Evolutionary conservation across 345 rosid species (phyloP).

Genomic region (Populus pruinosa): DNA sequence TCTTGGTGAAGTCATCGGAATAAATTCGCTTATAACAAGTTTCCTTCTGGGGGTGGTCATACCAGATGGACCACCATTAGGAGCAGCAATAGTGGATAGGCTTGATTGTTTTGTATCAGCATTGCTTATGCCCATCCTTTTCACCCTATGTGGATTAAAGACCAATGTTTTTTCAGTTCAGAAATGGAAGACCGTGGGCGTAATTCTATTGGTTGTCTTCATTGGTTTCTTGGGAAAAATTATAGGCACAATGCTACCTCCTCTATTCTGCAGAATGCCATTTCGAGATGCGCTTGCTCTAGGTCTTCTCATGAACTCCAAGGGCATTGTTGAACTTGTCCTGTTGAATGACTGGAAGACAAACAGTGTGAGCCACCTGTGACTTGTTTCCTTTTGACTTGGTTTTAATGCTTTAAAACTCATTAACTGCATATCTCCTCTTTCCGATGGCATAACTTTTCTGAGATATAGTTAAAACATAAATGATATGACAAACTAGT

Average conservation of each 20-base stretch:
- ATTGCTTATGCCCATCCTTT: slow-evolving; percentile 32
- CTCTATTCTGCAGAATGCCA: slow-evolving; percentile 32
- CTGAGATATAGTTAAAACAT: neutral
- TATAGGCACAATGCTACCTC: slow-evolving; percentile 25
- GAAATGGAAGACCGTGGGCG: slow-evolving; percentile 18
- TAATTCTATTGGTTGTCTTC: slow-evolving; percentile 10
- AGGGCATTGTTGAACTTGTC: slow-evolving; percentile 39
- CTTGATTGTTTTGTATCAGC: slow-evolving; percentile 29
- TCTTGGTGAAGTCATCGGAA: slow-evolving; percentile 30
- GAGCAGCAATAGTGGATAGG: slow-evolving; percentile 35
- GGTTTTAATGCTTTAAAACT: neutral
- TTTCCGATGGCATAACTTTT: neutral
- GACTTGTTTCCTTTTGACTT: neutral
- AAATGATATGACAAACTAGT: neutral
- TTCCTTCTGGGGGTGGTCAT: slow-evolving; percentile 34
- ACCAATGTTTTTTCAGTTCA: slow-evolving; percentile 8
- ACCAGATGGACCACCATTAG: slow-evolving; percentile 42
- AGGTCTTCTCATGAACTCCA: slow-evolving; percentile 36
- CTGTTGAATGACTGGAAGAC: slow-evolving; percentile 17
- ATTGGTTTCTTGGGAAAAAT: slow-evolving; percentile 25
- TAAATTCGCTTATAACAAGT: slow-evolving; percentile 15
- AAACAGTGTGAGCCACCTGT: slow-evolving; percentile 17
- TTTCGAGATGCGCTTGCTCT: slow-evolving; percentile 36
- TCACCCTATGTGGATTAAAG: slow-evolving; percentile 31
- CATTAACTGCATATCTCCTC: neutral